Evolutionary conservation across 2,329 filamentous ascomycete species (phyloP), one percentile per base, ranked within the genome.

Genomic region (Lasiodiplodia citricola): DNA sequence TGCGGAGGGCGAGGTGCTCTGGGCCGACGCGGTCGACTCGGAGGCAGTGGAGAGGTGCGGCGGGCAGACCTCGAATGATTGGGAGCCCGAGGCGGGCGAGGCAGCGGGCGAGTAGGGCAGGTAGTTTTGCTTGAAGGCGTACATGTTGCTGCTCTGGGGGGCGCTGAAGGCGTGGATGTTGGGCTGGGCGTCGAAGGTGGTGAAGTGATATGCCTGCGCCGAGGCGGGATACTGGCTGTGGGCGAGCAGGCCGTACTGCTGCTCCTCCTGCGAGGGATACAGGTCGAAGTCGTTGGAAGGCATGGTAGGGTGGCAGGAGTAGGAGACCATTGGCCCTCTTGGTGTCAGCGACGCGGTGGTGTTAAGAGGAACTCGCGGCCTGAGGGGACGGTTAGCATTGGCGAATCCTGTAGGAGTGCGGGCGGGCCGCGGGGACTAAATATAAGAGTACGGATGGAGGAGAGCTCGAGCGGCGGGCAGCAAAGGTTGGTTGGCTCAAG

Each of bases 21-120:
- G 67, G 11, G 81, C 80, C 21, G 84, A 86, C 56, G 83, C 83
- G 67, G 82, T 83, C 37, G 84, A 86, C 72, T 86, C 83, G 10
- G 84, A 86, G 3, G 82, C 83, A 18, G 82, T 78, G 16, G 82
- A 83, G 18, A 83, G 79, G 13, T 82, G 75, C 38, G 83, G 81
- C 41, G 83, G 82, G 58, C 81, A 80, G 69, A 79, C 75, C 50
- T 84, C 83, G 72, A 84, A 84, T 10, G 83, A 83, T 70, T 83
- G 78, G 31, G 81, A 77, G 41, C 75, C 75, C 5, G 83, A 84
- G 70, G 82, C 75, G 13, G 83, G 83, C 18, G 83, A 84, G 68
- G 79, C 79, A 55, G 76, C 73, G 25, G 80, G 79, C 62, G 76
- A 81, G n/a, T 76, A 77, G 35, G 75, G 71, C 65, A 76, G 79